Evolutionary conservation across 805 yeast species (phyloP).

Genomic region (Ogataea degrootiae): DNA sequence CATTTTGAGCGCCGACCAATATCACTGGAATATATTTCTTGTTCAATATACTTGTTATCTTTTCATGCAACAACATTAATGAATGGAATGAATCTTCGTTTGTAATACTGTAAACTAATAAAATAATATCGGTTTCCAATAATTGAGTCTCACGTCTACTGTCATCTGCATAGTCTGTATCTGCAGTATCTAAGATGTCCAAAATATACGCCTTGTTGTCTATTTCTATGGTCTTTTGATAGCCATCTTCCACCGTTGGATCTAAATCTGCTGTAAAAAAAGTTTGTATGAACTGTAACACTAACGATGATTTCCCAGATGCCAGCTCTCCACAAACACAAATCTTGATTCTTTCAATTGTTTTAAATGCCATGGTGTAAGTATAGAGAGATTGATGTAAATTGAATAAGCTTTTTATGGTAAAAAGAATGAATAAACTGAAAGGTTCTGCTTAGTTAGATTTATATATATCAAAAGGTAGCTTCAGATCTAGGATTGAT

Average conservation of each 20-base stretch:
- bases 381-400: no score
- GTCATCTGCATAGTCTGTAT: slow-evolving; percentile 53
- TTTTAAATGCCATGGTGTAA: not conserved
- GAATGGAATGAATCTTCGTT: slow-evolving; percentile 44
- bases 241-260: slow-evolving; percentile 27
- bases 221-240: slow-evolving; percentile 19
- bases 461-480: no score
- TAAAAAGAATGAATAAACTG: no score
- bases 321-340: slow-evolving; percentile 28
- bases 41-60: slow-evolving; percentile 61
- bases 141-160: slow-evolving; percentile 12
- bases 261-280: slow-evolving; percentile 20
- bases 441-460: no score
- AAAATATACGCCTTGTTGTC: slow-evolving; percentile 35
- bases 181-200: slow-evolving; percentile 81
- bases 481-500: no score
- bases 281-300: slow-evolving; percentile 20
- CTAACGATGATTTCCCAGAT: slow-evolving; percentile 30
- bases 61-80: slow-evolving; percentile 41
- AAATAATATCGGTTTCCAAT: slow-evolving; percentile 41
- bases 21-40: slow-evolving; percentile 21
- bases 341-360: slow-evolving; percentile 17
- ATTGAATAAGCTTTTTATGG: no score
- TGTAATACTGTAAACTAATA: slow-evolving; percentile 46
- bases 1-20: slow-evolving; percentile 77